A percentile compares a stretch with the other conserved stretches of the same genome.
Conservation (phyloP, 495 filamentous ascomycete genomes). For the Aspergillus wentii region DNA sequence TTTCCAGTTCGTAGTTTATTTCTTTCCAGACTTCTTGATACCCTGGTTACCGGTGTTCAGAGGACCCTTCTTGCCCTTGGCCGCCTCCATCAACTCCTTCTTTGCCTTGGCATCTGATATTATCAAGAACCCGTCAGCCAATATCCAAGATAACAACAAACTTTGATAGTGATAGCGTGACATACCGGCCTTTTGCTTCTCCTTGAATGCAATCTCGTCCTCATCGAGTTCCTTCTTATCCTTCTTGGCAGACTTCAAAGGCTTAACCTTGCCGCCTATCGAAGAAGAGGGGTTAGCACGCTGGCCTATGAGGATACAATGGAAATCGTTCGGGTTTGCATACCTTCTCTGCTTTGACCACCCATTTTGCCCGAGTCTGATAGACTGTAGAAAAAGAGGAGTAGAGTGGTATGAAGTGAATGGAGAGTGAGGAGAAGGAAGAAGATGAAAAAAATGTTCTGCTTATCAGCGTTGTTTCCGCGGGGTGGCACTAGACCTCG, state of each 20-base stretch:
- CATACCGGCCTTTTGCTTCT: constrained; percentile 71
- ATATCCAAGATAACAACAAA: background rate
- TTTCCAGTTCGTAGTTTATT: constrained; percentile 41
- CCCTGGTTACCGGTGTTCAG: constrained; percentile 73
- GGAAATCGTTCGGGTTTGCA: background rate
- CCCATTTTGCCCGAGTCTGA: constrained; percentile 47
- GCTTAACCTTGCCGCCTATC: constrained; percentile 79
- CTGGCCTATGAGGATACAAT: background rate
- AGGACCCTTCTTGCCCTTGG: constrained; percentile 53
- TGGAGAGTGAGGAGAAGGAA: constrained; percentile 1
- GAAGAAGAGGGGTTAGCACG: constrained; percentile 2
- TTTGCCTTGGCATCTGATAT: constrained; percentile 67
- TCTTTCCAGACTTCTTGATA: constrained; percentile 91
- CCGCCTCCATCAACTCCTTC: constrained; percentile 65
- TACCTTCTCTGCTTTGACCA: constrained; percentile 65
- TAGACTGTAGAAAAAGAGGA: constrained; percentile 19
- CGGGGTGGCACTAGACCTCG: constrained; percentile 10
- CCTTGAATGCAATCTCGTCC: constrained; percentile 67
- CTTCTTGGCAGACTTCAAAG: constrained; percentile 78
- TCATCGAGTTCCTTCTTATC: constrained; percentile 69
- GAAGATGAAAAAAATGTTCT: constrained; percentile 5
- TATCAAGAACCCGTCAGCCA: constrained; percentile 1
- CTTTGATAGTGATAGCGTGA: background rate
- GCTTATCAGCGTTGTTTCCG: constrained; percentile 10
- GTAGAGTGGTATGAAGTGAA: constrained; percentile 2